Evolutionary conservation across 2,329 filamentous ascomycete species (phyloP).

Genomic region (Colletotrichum sojae): DNA sequence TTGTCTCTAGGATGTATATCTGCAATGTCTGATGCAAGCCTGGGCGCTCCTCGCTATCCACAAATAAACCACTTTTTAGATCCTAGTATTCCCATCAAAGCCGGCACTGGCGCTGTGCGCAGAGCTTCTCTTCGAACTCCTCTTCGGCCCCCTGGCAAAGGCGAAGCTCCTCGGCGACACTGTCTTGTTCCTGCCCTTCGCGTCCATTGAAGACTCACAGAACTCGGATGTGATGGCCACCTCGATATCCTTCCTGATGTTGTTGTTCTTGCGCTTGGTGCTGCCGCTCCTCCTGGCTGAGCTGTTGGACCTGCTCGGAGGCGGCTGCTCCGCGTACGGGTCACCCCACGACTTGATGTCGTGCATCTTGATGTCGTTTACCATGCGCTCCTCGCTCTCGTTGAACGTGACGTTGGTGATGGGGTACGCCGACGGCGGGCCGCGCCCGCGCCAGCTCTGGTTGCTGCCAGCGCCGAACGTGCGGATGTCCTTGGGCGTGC

Average conservation of each 20-base stretch:
- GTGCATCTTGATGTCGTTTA: slow-evolving; percentile 59
- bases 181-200: slow-evolving; percentile 1
- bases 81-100: not conserved
- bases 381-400: slow-evolving; percentile 56
- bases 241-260: slow-evolving; percentile 12
- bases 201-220: not conserved
- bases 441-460: slow-evolving; percentile 49
- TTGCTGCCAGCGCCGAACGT: slow-evolving; percentile 57
- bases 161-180: slow-evolving; percentile 16
- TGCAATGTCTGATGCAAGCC: too few relatives aligned
- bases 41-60: too few relatives aligned
- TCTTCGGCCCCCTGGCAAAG: slow-evolving; percentile 19
- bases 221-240: slow-evolving; percentile 8
- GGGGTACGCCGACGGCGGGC: slow-evolving; percentile 50
- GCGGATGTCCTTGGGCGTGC: slow-evolving; percentile 54
- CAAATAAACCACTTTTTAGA: not conserved
- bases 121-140: slow-evolving; percentile 7
- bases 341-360: slow-evolving; percentile 26
- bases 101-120: not conserved
- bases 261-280: slow-evolving; percentile 1
- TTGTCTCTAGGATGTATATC: too few relatives aligned
- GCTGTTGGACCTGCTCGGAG: slow-evolving; percentile 1
- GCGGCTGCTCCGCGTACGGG: slow-evolving; percentile 64
- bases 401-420: slow-evolving; percentile 56
- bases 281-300: not conserved